phyloP scores from a whole-genome alignment of 2,329 filamentous ascomycete species.

The Ophiostoma australiae region DNA sequence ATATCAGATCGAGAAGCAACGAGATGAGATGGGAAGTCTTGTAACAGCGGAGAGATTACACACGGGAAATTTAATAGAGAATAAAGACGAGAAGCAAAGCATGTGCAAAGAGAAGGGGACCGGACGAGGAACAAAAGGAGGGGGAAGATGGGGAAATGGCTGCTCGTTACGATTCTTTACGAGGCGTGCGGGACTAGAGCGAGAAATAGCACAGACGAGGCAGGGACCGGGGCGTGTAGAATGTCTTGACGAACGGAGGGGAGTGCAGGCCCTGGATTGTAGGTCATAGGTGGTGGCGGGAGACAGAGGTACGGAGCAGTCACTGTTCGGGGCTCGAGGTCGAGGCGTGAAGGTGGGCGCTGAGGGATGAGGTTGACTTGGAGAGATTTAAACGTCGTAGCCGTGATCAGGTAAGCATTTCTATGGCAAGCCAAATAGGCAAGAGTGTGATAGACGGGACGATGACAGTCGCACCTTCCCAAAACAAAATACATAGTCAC shows the following conservation, averaged over 20 bases:
- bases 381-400: neutral
- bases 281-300: neutral
- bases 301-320: neutral
- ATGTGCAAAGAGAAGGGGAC: neutral
- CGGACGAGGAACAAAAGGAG: neutral
- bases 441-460: neutral
- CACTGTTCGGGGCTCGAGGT: neutral
- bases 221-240: conserved; percentile 1
- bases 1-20: neutral
- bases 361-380: neutral
- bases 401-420: neutral
- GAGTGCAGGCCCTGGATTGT: neutral
- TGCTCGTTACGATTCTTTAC: neutral
- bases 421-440: neutral
- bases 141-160: neutral
- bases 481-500: neutral
- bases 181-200: conserved; percentile 10
- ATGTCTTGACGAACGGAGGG: neutral
- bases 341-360: neutral
- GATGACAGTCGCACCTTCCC: neutral
- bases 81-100: neutral
- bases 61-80: neutral
- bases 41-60: neutral
- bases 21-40: neutral
- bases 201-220: conserved; percentile 3